These are phyloP conservation scores for Trichophyton benhamiae DNA, from an alignment of 2,329 filamentous ascomycete genomes.

Conservation along the genomic window DNA sequence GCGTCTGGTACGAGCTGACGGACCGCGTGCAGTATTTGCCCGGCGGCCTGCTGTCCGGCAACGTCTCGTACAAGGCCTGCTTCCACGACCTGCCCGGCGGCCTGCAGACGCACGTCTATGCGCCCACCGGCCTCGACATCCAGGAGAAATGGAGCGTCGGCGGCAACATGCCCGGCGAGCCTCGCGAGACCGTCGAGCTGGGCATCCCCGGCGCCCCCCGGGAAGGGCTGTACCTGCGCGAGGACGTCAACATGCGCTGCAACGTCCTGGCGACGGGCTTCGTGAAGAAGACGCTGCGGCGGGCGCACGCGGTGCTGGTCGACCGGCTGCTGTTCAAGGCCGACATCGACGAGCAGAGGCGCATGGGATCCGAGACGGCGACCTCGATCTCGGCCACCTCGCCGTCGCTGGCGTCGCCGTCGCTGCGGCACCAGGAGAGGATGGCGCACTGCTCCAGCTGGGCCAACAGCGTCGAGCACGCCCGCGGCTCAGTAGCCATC, in stretches of 20 bases:
- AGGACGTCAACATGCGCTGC: constrained; percentile 74
- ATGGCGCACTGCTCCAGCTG: background rate
- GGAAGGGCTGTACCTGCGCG: constrained; percentile 64
- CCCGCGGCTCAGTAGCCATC: background rate
- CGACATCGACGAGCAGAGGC: constrained; percentile 26
- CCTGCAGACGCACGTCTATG: constrained; percentile 71
- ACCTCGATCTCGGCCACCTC: background rate
- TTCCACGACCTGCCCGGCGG: constrained; percentile 64
- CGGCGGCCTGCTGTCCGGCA: constrained; percentile 50
- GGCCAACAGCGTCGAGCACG: background rate
- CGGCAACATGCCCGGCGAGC: constrained; percentile 60
- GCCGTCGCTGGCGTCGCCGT: background rate
- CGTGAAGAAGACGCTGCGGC: constrained; percentile 71
- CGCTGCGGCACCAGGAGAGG: background rate
- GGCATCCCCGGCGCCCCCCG: constrained; percentile 50
- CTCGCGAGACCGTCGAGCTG: constrained; percentile 51
- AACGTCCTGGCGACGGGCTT: constrained; percentile 64
- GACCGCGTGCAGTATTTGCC: constrained; percentile 67
- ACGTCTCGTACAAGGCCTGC: constrained; percentile 65
- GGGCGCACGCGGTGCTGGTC: constrained; percentile 59
- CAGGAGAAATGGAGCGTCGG: constrained; percentile 65
- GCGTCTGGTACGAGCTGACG: constrained; percentile 65
- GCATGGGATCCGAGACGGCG: constrained; percentile 12
- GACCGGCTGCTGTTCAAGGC: constrained; percentile 48
- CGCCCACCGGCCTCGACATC: constrained; percentile 69